Evolutionary conservation across 805 yeast genomes (phyloP).

Genomic region (Priceomyces carsonii): DNA sequence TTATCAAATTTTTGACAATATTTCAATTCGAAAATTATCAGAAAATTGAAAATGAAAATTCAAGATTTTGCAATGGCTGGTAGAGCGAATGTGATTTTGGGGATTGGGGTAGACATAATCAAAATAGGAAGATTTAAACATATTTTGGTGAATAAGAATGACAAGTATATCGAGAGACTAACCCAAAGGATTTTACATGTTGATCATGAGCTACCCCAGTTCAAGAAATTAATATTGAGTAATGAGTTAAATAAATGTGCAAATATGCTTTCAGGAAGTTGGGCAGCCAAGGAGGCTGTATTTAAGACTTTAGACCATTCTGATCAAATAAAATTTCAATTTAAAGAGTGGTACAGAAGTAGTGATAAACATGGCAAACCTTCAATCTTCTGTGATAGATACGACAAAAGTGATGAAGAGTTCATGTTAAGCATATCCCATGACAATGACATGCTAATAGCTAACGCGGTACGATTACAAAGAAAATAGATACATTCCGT

Average conservation of each 20-base stretch:
- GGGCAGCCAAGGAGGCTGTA: constrained; percentile 79
- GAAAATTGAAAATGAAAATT: not conserved
- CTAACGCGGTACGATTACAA: constrained; percentile 58
- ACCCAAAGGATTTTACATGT: constrained; percentile 53
- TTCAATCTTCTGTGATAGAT: constrained; percentile 29
- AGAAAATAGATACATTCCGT: too few species aligned
- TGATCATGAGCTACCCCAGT: constrained; percentile 37
- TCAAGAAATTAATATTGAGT: constrained; percentile 14
- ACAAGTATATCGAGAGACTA: constrained; percentile 37
- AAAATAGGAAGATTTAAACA: constrained; percentile 45
- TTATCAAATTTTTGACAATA: too few species aligned
- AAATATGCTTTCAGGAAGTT: constrained; percentile 50
- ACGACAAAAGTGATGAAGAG: constrained; percentile 36
- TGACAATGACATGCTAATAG: constrained; percentile 59
- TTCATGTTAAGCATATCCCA: constrained; percentile 62
- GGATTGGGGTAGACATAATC: constrained; percentile 62
- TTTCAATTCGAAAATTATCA: not conserved
- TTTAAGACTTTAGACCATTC: constrained; percentile 54
- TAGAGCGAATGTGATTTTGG: constrained; percentile 23
- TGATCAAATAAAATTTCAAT: constrained; percentile 54
- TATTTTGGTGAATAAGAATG: constrained; percentile 37
- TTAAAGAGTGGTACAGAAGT: constrained; percentile 59
- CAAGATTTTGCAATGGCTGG: constrained; percentile 1
- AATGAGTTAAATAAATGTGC: constrained; percentile 25
- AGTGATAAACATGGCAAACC: constrained; percentile 48